These are phyloP conservation scores for Epichloe uncinata DNA, from an alignment of 2,329 filamentous ascomycete species.

Conservation along the genomic window DNA sequence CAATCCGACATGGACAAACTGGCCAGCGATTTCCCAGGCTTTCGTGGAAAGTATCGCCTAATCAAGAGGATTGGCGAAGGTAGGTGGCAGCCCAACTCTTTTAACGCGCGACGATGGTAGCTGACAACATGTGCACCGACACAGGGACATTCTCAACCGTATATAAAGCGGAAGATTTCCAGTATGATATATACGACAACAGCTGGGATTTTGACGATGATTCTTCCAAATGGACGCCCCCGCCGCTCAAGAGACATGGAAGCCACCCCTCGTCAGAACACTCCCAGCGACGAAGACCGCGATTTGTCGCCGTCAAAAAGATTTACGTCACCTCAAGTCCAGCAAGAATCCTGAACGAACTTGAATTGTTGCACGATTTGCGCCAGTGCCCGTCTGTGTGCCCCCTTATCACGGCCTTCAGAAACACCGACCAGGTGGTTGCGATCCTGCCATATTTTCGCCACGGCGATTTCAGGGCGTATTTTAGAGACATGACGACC, in stretches of 20 bases:
- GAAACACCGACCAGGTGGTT: slow-evolving; percentile 85
- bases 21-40: slow-evolving; percentile 68
- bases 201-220: slow-evolving; percentile 69
- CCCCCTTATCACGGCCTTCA: slow-evolving; percentile 93
- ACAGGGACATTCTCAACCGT: slow-evolving; percentile 94
- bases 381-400: slow-evolving; percentile 75
- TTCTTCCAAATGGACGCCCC: slow-evolving; percentile 54
- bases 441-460: slow-evolving; percentile 92
- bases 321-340: slow-evolving; percentile 98
- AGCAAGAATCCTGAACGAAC: slow-evolving; percentile 84
- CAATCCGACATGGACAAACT: slow-evolving; percentile 80
- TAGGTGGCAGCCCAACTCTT: slow-evolving; percentile 22
- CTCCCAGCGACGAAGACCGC: slow-evolving; percentile 28
- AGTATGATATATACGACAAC: slow-evolving; percentile 73
- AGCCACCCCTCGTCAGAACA: slow-evolving; percentile 20
- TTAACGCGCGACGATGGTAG: background rate
- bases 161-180: slow-evolving; percentile 92
- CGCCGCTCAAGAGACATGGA: slow-evolving; percentile 42
- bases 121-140: background rate
- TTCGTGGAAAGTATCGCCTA: slow-evolving; percentile 71
- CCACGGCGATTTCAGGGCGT: slow-evolving; percentile 86
- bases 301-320: slow-evolving; percentile 95
- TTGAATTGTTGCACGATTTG: slow-evolving; percentile 83
- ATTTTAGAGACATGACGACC: slow-evolving; percentile 83
- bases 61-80: slow-evolving; percentile 97